Base-by-base conservation (phyloP, 129 eudicot species). In the Centella asiatica region DNA sequence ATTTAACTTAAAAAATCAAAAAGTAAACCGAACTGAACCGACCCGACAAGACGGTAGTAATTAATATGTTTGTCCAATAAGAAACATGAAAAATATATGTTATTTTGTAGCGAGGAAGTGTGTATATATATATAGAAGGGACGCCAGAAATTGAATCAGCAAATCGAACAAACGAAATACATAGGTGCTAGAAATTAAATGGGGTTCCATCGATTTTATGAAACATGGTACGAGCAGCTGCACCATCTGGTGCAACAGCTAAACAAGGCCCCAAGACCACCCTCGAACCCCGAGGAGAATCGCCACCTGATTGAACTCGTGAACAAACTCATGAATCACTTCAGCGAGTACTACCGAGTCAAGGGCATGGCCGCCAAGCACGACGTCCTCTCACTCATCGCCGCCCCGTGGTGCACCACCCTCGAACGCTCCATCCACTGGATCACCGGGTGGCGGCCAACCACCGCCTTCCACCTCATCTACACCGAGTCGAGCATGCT, bases 361-460 rank as follows among this genome's bases (percentile, higher is more conserved):
- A 89, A 83, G 60, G 58, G 86, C 18, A 24, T 64, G n/a, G 80
- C 77, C 46, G 67, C 78, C 37, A 48, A 71, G 18, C 66, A 73
- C 3, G 95, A 87, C 51, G 88, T 81, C 1, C 74, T 78, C 11
- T 51, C 72, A 0, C 3, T 87, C 39, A 69, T 84, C 57, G 54
- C 74, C 6, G 95, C 86, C 0, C 81, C 82, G 5, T 88, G 96
- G 96, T 66, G 72, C 62, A 74, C 83, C 73, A 11, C 93, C 68
- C 76, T 88, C 2, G 96, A 84, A 45, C 86, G 89, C 0, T 68
- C 83, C 6, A 79, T 88, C 53, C 84, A 72, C 58, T 90, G 97
- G 97, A 78, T 83, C 45, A 95, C 79, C 0, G 97, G 97, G 1
- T 90, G 95, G 89, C 73, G 97, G 0, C 97, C 97, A 53, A 90